Evolutionary conservation across 495 filamentous ascomycete genomes (phyloP), one percentile per base, ranked within the genome.

Genomic region (Penicillium malachiteum): DNA sequence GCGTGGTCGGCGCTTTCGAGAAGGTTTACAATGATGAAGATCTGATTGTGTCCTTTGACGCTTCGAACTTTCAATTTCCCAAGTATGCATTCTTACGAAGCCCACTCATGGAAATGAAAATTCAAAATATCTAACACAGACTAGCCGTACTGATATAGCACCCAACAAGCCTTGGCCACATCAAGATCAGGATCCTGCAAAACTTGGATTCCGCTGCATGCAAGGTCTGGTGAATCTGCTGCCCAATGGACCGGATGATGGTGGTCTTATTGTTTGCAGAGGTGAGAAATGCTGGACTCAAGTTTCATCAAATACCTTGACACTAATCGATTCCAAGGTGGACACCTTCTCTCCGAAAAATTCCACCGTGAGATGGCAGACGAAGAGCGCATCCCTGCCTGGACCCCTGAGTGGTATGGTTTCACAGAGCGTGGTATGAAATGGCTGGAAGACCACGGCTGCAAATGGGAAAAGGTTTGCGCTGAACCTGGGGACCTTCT

Each of bases 221-320:
- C 77, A 80, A 54, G 77, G 75, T n/a, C 62, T 80, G 12, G 66
- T 78, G 1, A 80, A 79, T 58, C 64, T 77, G 0, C 52, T 64
- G 9, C 76, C 75, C 26, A 68, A 65, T 51, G 77, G 76, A 0
- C 70, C 74, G 14, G 59, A 74, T 5, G 77, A 80, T 48, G 74
- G 74, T 12, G 74, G 74, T 4, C 67, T 77, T 3, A 71, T 74
- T 35, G 65, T 74, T 13, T 75, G 69, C 52, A 56, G 58, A 9
- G 41, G 41, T 41, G 8, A 17, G n/a, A 10, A n/a, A 41, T 17
- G 1, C 37, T 12, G 7, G 18, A n/a, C n/a, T 7, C n/a, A 41
- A 3, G 5, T 16, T 17, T 17, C 21, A 26, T 26, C 21, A 26
- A 26, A 2, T 26, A 26, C 21, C 4, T 4, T 26, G 21, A 17